phyloP scores from a whole-genome alignment of 108 stramenopile genomes.

The Mediolabrus comicus region DNA sequence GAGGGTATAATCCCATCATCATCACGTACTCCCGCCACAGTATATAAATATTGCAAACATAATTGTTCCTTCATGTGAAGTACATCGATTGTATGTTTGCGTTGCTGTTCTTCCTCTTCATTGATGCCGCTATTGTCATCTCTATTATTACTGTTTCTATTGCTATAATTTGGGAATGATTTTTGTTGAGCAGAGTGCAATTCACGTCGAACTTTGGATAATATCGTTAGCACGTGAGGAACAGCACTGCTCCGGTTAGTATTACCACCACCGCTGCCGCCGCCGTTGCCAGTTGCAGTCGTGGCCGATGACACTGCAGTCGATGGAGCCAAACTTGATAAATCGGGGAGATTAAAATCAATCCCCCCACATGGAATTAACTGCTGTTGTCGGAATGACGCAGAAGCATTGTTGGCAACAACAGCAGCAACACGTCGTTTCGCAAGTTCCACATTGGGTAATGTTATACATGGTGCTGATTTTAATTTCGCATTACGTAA shows the following conservation, averaged over 20 bases:
- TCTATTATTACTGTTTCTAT: not conserved
- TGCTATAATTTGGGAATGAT: no score
- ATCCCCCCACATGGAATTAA: constrained; percentile 9
- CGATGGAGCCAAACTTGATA: constrained; percentile 29
- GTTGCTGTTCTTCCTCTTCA: not conserved
- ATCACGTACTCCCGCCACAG: constrained; percentile 31
- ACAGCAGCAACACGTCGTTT: not conserved
- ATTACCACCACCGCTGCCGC: not conserved
- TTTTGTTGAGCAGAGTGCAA: constrained; percentile 18
- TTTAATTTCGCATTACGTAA: constrained; percentile 53
- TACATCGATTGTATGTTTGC: constrained; percentile 26
- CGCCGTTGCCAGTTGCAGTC: no score
- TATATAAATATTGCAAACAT: constrained; percentile 45
- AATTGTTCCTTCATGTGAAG: constrained; percentile 65
- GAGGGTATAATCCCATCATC: constrained; percentile 12
- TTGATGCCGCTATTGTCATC: not conserved
- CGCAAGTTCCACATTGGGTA: constrained; percentile 6
- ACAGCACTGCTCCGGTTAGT: constrained; percentile 13
- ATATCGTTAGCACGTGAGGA: constrained; percentile 53
- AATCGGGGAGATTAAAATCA: constrained; percentile 32
- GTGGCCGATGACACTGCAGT: no score
- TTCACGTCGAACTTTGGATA: constrained; percentile 38
- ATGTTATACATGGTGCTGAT: constrained; percentile 52
- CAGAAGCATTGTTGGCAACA: no score
- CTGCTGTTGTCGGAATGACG: no score